Evolutionary conservation across 2,329 filamentous ascomycete species (phyloP).

Genomic region (Phialophora macrospora): DNA sequence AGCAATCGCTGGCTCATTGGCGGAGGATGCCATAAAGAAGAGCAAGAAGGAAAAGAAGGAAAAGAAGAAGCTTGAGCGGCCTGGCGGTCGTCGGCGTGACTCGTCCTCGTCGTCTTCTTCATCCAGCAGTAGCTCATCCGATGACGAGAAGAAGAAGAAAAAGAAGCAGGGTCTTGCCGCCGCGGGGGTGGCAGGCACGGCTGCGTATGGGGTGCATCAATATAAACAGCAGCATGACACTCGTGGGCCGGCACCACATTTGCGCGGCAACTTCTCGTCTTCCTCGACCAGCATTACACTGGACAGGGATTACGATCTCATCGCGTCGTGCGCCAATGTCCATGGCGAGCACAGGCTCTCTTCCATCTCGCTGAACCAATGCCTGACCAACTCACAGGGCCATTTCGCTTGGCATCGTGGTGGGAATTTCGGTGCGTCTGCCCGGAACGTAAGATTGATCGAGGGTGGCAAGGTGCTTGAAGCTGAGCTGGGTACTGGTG

Average conservation of each 20-base stretch:
- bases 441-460: slow-evolving; percentile 38
- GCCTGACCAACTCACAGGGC: slow-evolving; percentile 47
- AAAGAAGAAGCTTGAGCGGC: slow-evolving; percentile 26
- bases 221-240: slow-evolving; percentile 25
- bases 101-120: slow-evolving; percentile 33
- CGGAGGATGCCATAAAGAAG: slow-evolving; percentile 52
- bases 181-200: slow-evolving; percentile 26
- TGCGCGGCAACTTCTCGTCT: slow-evolving; percentile 48
- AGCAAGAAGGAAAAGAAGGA: slow-evolving; percentile 42
- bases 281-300: slow-evolving; percentile 44
- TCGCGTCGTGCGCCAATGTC: slow-evolving; percentile 44
- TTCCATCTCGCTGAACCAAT: slow-evolving; percentile 46
- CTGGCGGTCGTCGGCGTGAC: slow-evolving; percentile 23
- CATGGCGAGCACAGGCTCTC: slow-evolving; percentile 44
- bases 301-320: slow-evolving; percentile 45
- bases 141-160: slow-evolving; percentile 36
- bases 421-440: slow-evolving; percentile 47
- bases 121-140: slow-evolving; percentile 32
- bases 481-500: slow-evolving; percentile 36
- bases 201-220: slow-evolving; percentile 23
- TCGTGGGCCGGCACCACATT: slow-evolving; percentile 6
- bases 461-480: slow-evolving; percentile 35
- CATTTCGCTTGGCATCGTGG: slow-evolving; percentile 45
- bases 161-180: slow-evolving; percentile 27
- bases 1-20: slow-evolving; percentile 53